Evolutionary conservation across 306 rosid genomes (phyloP).

Genomic region (Casuarina cunninghamiana): DNA sequence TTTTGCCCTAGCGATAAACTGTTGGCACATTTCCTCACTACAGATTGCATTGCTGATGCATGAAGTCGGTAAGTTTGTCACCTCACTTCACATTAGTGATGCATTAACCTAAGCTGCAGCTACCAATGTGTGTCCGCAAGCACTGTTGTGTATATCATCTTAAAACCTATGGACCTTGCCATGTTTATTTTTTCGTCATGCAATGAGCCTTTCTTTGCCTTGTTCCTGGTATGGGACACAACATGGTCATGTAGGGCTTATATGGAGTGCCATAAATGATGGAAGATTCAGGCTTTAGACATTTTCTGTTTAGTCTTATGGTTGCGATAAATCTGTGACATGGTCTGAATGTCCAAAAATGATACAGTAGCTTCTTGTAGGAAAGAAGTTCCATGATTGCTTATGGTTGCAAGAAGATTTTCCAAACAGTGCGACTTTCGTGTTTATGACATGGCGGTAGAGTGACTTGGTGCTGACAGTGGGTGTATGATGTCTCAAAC

Average conservation of each 20-base stretch:
- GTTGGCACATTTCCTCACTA: conserved; percentile 42
- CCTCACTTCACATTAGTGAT: conserved; percentile 47
- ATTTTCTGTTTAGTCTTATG: background rate
- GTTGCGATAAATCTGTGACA: conserved; percentile 4
- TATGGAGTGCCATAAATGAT: conserved; percentile 24
- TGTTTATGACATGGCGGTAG: no score
- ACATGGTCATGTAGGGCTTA: conserved; percentile 6
- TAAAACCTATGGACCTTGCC: conserved; percentile 1
- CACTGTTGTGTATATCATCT: conserved; percentile 18
- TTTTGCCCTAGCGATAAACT: conserved; percentile 49
- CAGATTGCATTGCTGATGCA: conserved; percentile 56
- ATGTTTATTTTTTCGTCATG: background rate
- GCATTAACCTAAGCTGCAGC: conserved; percentile 17
- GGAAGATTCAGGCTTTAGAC: background rate
- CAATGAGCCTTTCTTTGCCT: background rate
- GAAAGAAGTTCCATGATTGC: conserved; percentile 11
- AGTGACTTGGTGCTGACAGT: no score
- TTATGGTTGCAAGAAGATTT: no score
- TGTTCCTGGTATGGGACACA: background rate
- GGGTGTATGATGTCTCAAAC: no score
- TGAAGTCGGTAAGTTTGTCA: conserved; percentile 40
- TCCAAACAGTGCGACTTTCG: no score
- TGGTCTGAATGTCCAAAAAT: background rate
- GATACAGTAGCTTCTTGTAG: background rate
- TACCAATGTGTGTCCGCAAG: conserved; percentile 31